Percentiles rank a stretch among this genome's conserved stretches.
Evolutionary conservation across 257 asterid species (phyloP).

Genomic region (Fraxinus cuspidata): DNA sequence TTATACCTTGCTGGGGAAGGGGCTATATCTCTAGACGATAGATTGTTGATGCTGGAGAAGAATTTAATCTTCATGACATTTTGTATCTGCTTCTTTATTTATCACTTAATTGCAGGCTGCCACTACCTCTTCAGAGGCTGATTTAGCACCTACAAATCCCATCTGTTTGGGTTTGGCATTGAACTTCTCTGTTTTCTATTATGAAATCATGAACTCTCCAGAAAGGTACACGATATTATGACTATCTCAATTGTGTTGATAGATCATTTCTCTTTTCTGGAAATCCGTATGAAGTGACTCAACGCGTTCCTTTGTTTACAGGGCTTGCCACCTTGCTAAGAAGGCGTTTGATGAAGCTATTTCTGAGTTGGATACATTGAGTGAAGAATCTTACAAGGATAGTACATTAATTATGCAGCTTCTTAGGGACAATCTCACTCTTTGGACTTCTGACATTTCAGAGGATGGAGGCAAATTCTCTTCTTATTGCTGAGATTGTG

Average conservation of each 20-base stretch:
- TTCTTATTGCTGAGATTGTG: neutral
- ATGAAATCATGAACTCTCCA: constrained; percentile 29
- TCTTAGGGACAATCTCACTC: constrained; percentile 23
- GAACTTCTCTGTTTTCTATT: constrained; percentile 28
- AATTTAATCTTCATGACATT: neutral
- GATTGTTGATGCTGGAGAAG: neutral
- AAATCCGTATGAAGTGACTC: no score
- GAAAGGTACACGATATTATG: constrained; percentile 6
- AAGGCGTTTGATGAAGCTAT: constrained; percentile 28
- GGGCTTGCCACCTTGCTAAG: constrained; percentile 25
- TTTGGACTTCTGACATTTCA: constrained; percentile 25
- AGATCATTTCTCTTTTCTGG: neutral
- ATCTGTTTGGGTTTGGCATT: constrained; percentile 24
- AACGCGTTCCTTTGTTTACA: neutral
- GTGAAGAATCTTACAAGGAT: constrained; percentile 27
- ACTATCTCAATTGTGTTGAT: neutral
- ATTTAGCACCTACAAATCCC: constrained; percentile 28
- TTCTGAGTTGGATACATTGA: constrained; percentile 16
- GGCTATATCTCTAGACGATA: no score
- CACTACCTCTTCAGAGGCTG: constrained; percentile 17
- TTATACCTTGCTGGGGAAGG: no score
- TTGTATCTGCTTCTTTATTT: neutral
- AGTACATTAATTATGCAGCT: constrained; percentile 27
- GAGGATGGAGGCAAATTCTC: constrained; percentile 26
- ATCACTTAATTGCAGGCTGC: constrained; percentile 21